phyloP scores from a whole-genome alignment of 305 asterid species.

The Fraxinus albicans region DNA sequence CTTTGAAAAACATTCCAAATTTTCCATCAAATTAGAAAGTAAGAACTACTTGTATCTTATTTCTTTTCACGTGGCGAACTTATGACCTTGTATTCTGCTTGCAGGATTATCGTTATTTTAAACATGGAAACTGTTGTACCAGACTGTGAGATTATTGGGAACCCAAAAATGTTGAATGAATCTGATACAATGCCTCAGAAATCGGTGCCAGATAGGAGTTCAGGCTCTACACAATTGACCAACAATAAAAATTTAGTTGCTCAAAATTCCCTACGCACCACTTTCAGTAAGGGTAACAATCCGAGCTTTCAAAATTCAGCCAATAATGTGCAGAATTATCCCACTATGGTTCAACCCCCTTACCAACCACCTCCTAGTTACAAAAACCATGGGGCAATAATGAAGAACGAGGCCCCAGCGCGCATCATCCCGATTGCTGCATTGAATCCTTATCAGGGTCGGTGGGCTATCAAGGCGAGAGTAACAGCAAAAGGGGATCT shows the following conservation, averaged over 20 bases:
- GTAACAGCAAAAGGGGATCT: slow-evolving; percentile 95
- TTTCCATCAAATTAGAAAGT: no score
- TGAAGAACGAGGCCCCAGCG: slow-evolving; percentile 95
- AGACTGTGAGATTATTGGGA: slow-evolving; percentile 71
- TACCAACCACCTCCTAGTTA: slow-evolving; percentile 92
- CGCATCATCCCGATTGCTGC: slow-evolving; percentile 89
- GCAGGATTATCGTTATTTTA: slow-evolving; percentile 84
- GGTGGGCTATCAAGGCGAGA: slow-evolving; percentile 98
- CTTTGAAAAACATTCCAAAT: no score
- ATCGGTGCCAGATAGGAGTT: slow-evolving; percentile 36
- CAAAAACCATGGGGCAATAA: slow-evolving; percentile 75
- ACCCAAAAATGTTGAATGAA: slow-evolving; percentile 51
- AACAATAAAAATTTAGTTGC: slow-evolving; percentile 37
- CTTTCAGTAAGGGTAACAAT: slow-evolving; percentile 33
- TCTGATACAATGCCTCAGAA: slow-evolving; percentile 49
- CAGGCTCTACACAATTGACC: slow-evolving; percentile 32
- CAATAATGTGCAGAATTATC: slow-evolving; percentile 49
- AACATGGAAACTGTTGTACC: slow-evolving; percentile 88
- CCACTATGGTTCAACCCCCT: slow-evolving; percentile 79
- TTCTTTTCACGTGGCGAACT: not conserved
- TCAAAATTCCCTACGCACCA: slow-evolving; percentile 39
- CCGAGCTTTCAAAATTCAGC: slow-evolving; percentile 38
- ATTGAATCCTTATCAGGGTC: slow-evolving; percentile 94
- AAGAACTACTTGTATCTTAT: no score
- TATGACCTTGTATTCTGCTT: slow-evolving; percentile 26